Evolutionary conservation across 345 rosid species (phyloP).

Genomic region (Boechera retrofracta): DNA sequence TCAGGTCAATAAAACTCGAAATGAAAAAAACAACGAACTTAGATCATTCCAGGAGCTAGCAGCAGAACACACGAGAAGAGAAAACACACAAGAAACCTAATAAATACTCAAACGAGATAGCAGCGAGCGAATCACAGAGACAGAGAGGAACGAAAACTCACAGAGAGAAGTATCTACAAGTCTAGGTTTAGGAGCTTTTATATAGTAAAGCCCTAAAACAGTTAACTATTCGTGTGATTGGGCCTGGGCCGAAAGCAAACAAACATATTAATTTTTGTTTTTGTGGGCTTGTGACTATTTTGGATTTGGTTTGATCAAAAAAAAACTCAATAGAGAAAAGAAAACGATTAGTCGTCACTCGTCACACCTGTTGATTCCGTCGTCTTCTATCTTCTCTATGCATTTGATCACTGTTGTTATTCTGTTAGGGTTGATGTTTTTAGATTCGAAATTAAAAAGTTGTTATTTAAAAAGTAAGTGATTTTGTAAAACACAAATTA

Average conservation of each 20-base stretch:
- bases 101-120: neutral
- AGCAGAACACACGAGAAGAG: neutral
- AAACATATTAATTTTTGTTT: neutral
- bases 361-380: too few relatives aligned
- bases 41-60: neutral
- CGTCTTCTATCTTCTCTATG: too few relatives aligned
- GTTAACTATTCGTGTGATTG: neutral
- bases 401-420: too few relatives aligned
- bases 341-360: too few relatives aligned
- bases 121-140: neutral
- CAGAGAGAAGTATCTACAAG: neutral
- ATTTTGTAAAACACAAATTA: too few relatives aligned
- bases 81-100: neutral
- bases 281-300: neutral
- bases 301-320: neutral
- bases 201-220: neutral
- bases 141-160: neutral
- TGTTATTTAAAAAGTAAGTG: too few relatives aligned
- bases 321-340: too few relatives aligned
- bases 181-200: neutral
- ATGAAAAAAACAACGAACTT: neutral
- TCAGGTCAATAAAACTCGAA: neutral
- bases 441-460: too few relatives aligned
- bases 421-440: too few relatives aligned
- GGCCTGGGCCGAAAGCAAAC: neutral